Evolutionary conservation across 192 early-diverging fungal species (phyloP).

Genomic region (Ambispora gerdemannii): DNA sequence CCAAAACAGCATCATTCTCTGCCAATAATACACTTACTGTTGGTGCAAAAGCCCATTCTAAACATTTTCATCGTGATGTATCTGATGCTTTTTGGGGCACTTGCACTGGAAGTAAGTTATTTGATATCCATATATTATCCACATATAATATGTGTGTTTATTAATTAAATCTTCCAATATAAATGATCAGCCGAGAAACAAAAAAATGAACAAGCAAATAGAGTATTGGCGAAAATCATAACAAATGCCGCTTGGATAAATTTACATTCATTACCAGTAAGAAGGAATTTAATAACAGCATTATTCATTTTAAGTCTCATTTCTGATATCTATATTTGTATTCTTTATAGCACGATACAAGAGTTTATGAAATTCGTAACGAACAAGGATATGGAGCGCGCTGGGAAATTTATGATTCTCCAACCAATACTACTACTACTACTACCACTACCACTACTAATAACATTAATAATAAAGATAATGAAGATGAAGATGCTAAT

Average conservation of each 20-base stretch:
- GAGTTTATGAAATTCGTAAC: slow-evolving; percentile 30
- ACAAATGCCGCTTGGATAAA: slow-evolving; percentile 32
- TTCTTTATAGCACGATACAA: slow-evolving; percentile 27
- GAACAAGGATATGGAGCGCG: slow-evolving; percentile 31
- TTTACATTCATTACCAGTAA: slow-evolving; percentile 33
- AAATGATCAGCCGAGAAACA: slow-evolving; percentile 29
- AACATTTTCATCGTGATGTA: slow-evolving; percentile 33
- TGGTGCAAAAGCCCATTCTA: slow-evolving; percentile 34
- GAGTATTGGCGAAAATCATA: slow-evolving; percentile 27
- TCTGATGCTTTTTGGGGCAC: slow-evolving; percentile 30
- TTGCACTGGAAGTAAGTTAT: slow-evolving; percentile 33
- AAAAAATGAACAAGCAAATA: slow-evolving; percentile 34
- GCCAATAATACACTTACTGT: slow-evolving; percentile 32
- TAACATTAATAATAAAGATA: too few species aligned
- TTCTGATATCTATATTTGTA: background rate
- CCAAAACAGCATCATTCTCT: too few species aligned
- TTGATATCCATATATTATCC: too few species aligned
- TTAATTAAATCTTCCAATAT: too few species aligned
- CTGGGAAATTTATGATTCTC: slow-evolving; percentile 22
- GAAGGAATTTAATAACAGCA: background rate
- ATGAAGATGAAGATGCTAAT: too few species aligned
- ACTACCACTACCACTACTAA: background rate
- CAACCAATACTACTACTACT: background rate
- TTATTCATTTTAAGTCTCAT: background rate
- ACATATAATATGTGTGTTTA: too few species aligned